Evolutionary conservation across 140 eudicot genomes (phyloP).

Genomic region (Ambrosia hybrid): DNA sequence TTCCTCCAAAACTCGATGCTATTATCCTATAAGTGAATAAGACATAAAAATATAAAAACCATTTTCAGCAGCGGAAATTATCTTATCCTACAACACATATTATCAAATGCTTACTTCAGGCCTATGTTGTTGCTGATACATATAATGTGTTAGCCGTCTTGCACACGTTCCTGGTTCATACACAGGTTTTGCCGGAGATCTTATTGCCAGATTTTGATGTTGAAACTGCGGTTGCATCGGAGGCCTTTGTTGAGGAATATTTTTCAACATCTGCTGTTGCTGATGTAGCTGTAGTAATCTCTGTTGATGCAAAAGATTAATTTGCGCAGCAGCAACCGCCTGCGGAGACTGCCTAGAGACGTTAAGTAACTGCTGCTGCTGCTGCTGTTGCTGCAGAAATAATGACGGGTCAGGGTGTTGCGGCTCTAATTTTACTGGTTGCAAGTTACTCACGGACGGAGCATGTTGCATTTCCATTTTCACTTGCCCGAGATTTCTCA

Average conservation of each 20-base stretch:
- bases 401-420: slow-evolving; percentile 78
- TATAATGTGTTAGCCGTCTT: slow-evolving; percentile 91
- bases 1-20: slow-evolving; percentile 94
- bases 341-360: not conserved
- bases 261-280: slow-evolving; percentile 68
- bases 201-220: slow-evolving; percentile 69
- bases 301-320: slow-evolving; percentile 76
- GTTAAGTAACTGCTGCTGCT: slow-evolving; percentile 29
- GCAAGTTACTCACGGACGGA: slow-evolving; percentile 68
- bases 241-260: slow-evolving; percentile 80
- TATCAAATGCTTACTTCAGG: slow-evolving; percentile 72
- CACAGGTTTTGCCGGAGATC: slow-evolving; percentile 81
- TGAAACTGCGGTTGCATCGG: slow-evolving; percentile 70
- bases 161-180: slow-evolving; percentile 99
- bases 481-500: slow-evolving; percentile 59
- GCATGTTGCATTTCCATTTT: slow-evolving; percentile 79
- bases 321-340: slow-evolving; percentile 31
- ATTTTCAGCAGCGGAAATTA: not conserved
- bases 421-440: slow-evolving; percentile 76
- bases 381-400: slow-evolving; percentile 59
- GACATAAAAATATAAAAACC: not conserved
- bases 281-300: slow-evolving; percentile 84
- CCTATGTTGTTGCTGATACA: slow-evolving; percentile 98
- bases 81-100: not conserved
- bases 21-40: slow-evolving; percentile 49